phyloP scores from a whole-genome alignment of 2,329 filamentous ascomycete species.

The Mycosphaerella sp. region DNA sequence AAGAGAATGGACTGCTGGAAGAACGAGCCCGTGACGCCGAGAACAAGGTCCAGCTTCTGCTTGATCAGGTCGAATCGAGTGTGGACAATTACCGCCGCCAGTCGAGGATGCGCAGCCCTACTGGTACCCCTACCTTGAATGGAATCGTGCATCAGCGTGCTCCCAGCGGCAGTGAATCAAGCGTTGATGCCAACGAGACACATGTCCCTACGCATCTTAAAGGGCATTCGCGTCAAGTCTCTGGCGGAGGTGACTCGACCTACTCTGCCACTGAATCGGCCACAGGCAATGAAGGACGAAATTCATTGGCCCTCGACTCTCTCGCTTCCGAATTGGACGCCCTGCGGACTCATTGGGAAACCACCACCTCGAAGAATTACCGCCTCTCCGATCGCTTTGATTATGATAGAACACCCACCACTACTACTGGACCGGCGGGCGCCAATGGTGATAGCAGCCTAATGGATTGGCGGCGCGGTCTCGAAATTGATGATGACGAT shows the following conservation, averaged over 20 bases:
- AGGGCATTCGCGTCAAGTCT: constrained; percentile 52
- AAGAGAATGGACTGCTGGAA: constrained; percentile 75
- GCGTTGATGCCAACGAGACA: constrained; percentile 35
- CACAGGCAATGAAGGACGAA: constrained; percentile 25
- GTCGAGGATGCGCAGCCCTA: constrained; percentile 41
- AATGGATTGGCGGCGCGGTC: constrained; percentile 71
- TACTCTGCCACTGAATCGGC: constrained; percentile 36
- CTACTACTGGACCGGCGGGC: not conserved
- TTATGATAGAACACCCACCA: constrained; percentile 42
- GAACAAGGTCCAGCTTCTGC: constrained; percentile 81
- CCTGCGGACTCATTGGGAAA: constrained; percentile 87
- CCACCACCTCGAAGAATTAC: constrained; percentile 81
- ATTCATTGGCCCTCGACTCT: constrained; percentile 60
- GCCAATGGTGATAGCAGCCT: constrained; percentile 61
- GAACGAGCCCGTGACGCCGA: constrained; percentile 83
- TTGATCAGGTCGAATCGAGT: constrained; percentile 89
- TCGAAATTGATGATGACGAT: constrained; percentile 48
- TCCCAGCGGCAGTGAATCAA: constrained; percentile 39
- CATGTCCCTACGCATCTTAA: constrained; percentile 21
- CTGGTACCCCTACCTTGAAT: constrained; percentile 27
- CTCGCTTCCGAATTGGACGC: constrained; percentile 89
- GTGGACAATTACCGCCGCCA: constrained; percentile 91
- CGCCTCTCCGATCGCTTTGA: constrained; percentile 87
- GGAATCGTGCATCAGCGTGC: constrained; percentile 39
- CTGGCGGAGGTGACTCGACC: constrained; percentile 54